A percentile compares a stretch with the other conserved stretches of the same genome.
phyloP scores from a whole-genome alignment of 164 flowering plant species.

The Chloranthus sessilifolius region DNA sequence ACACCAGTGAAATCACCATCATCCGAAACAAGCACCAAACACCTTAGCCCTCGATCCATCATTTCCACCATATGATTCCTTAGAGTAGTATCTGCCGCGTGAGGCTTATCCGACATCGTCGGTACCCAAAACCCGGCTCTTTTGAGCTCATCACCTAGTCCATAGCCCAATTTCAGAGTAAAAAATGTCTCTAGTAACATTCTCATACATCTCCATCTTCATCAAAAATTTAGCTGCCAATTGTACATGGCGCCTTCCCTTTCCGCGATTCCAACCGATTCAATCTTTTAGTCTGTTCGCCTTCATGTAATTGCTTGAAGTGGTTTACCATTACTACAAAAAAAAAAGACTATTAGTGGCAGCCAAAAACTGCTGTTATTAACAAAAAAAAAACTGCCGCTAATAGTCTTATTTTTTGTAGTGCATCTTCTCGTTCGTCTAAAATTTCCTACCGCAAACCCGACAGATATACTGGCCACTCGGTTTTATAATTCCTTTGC shows the following conservation, averaged over 20 bases:
- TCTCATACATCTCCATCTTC: slow-evolving; percentile 87
- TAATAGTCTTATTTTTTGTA: no score
- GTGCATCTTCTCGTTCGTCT: slow-evolving; percentile 50
- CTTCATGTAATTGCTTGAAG: slow-evolving; percentile 72
- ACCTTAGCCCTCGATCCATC: slow-evolving; percentile 60
- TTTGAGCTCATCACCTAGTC: slow-evolving; percentile 70
- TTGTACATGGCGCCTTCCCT: slow-evolving; percentile 52
- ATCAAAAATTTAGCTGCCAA: slow-evolving; percentile 62
- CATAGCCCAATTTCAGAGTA: slow-evolving; percentile 65
- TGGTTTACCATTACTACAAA: slow-evolving; percentile 65
- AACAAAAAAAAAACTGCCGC: no score
- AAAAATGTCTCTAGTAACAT: slow-evolving; percentile 48
- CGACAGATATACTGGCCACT: slow-evolving; percentile 46
- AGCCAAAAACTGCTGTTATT: no score
- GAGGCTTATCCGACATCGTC: slow-evolving; percentile 58
- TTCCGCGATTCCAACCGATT: slow-evolving; percentile 61
- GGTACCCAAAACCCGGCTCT: slow-evolving; percentile 76
- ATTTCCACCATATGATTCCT: slow-evolving; percentile 63
- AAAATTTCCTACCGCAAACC: slow-evolving; percentile 80
- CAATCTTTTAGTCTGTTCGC: slow-evolving; percentile 67
- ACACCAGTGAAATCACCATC: slow-evolving; percentile 69
- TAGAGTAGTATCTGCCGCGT: slow-evolving; percentile 64
- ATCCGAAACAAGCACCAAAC: slow-evolving; percentile 82
- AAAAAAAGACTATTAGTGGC: no score
- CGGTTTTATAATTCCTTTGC: slow-evolving; percentile 39